These are phyloP conservation scores for Geosmithia putterillii DNA, from an alignment of 2,329 filamentous ascomycete species.

Conservation along the genomic window DNA sequence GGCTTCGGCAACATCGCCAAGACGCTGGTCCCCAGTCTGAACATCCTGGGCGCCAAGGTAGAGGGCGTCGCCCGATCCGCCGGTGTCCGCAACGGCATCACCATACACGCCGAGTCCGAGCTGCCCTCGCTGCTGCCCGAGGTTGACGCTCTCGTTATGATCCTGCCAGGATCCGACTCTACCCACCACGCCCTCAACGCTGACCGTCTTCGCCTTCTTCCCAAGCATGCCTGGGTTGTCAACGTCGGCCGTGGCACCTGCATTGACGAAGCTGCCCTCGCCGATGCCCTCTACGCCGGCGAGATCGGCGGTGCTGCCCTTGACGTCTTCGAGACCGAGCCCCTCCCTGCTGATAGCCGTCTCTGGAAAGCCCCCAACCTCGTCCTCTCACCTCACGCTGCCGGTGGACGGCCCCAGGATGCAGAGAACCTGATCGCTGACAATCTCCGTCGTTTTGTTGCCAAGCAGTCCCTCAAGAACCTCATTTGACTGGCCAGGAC, in stretches of 20 bases:
- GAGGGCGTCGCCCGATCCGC: slow-evolving; percentile 41
- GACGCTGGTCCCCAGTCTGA: slow-evolving; percentile 40
- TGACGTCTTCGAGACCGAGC: slow-evolving; percentile 35
- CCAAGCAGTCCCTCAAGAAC: slow-evolving; percentile 49
- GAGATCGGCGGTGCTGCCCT: slow-evolving; percentile 35
- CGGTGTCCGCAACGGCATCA: slow-evolving; percentile 45
- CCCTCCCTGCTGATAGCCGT: slow-evolving; percentile 25
- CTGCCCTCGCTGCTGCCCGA: slow-evolving; percentile 38
- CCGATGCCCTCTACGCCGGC: slow-evolving; percentile 27
- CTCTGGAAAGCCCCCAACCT: slow-evolving; percentile 40
- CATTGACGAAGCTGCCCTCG: slow-evolving; percentile 35
- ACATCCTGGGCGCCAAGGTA: slow-evolving; percentile 43
- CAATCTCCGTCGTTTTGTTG: slow-evolving; percentile 47
- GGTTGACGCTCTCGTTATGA: slow-evolving; percentile 57
- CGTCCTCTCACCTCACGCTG: slow-evolving; percentile 44
- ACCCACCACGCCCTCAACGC: slow-evolving; percentile 42
- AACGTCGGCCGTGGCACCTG: slow-evolving; percentile 38
- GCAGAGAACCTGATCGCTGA: slow-evolving; percentile 46
- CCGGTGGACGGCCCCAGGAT: slow-evolving; percentile 48
- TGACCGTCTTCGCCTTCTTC: slow-evolving; percentile 38
- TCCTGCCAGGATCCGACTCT: slow-evolving; percentile 44
- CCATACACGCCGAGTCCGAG: slow-evolving; percentile 43
- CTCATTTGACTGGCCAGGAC: slow-evolving; percentile 7
- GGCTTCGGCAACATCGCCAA: slow-evolving; percentile 57
- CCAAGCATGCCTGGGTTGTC: slow-evolving; percentile 43